A percentile compares a stretch with the other conserved stretches of the same genome.
phyloP scores from a whole-genome alignment of 345 rosid genomes.

The Erucastrum elatum region DNA sequence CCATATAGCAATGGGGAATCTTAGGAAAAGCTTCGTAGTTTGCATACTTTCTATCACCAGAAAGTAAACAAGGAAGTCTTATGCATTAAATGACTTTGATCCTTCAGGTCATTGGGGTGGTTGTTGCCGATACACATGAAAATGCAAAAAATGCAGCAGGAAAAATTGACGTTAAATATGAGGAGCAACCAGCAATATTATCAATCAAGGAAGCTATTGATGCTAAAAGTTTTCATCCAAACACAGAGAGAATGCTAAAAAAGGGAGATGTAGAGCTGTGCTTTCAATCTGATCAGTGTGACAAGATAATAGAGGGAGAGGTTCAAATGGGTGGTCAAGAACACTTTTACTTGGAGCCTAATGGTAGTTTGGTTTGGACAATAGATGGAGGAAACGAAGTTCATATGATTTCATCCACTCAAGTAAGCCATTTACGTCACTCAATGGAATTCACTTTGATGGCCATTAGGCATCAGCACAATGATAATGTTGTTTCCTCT shows the following conservation, averaged over 20 bases:
- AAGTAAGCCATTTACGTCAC: neutral
- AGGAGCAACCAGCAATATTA: neutral
- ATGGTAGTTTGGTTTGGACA: neutral
- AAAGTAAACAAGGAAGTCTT: neutral
- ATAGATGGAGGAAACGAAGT: neutral
- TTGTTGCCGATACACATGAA: neutral
- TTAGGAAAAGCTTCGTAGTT: too few species aligned
- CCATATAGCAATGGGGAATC: too few species aligned
- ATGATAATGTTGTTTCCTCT: neutral
- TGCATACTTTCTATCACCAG: neutral
- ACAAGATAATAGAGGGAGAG: neutral
- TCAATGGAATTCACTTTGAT: neutral
- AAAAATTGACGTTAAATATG: neutral
- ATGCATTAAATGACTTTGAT: neutral
- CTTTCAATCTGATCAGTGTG: neutral
- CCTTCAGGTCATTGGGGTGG: neutral
- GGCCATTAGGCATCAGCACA: neutral
- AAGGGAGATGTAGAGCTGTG: neutral
- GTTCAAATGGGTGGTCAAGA: neutral
- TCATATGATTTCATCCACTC: conserved; percentile 2
- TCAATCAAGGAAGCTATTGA: neutral
- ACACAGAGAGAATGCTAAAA: neutral
- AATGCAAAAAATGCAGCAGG: neutral
- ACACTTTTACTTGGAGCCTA: neutral
- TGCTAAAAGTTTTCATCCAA: neutral